A percentile compares a stretch with the other conserved stretches of the same genome.
Evolutionary conservation across 371 early-diverging fungal species (phyloP).

Genomic region (Paraphysoderma sedebokerense): DNA sequence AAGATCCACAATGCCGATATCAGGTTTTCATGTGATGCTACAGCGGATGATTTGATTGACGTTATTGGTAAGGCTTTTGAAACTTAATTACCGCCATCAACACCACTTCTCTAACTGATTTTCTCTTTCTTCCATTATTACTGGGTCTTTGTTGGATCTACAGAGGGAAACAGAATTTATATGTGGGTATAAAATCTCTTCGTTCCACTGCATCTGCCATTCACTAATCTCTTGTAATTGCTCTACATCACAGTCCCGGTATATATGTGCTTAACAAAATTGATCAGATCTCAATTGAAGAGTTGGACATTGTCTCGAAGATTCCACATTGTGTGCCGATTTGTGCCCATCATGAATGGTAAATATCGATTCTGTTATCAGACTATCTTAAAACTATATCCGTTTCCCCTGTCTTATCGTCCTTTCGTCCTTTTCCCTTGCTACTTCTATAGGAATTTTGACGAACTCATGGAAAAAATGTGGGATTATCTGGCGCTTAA

Average conservation of each 20-base stretch:
- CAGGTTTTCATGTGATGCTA: slow-evolving; percentile 67
- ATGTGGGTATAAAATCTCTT: slow-evolving; percentile 27
- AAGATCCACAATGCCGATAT: slow-evolving; percentile 87
- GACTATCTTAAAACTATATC: too few relatives aligned
- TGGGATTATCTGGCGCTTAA: slow-evolving; percentile 47
- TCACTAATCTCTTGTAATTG: too few relatives aligned
- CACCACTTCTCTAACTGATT: neutral
- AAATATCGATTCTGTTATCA: too few relatives aligned
- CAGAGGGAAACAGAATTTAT: slow-evolving; percentile 22
- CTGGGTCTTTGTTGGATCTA: too few relatives aligned
- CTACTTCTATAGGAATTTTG: too few relatives aligned
- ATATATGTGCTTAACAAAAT: slow-evolving; percentile 94
- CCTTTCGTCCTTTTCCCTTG: too few relatives aligned
- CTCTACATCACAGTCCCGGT: slow-evolving; percentile 24
- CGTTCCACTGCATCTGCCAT: too few relatives aligned
- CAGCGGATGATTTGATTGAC: slow-evolving; percentile 91
- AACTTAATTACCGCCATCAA: too few relatives aligned
- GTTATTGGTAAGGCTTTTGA: slow-evolving; percentile 41
- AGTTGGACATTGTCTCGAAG: slow-evolving; percentile 84
- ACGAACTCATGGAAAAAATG: slow-evolving; percentile 73
- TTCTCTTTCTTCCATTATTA: too few relatives aligned
- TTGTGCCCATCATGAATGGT: slow-evolving; percentile 95
- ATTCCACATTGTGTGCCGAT: slow-evolving; percentile 97
- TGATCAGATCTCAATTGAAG: slow-evolving; percentile 77
- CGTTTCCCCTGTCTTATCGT: too few relatives aligned